These are phyloP conservation scores for Mycena belliarum DNA, from an alignment of 768 basidiomycete species.

Conservation along the genomic window DNA sequence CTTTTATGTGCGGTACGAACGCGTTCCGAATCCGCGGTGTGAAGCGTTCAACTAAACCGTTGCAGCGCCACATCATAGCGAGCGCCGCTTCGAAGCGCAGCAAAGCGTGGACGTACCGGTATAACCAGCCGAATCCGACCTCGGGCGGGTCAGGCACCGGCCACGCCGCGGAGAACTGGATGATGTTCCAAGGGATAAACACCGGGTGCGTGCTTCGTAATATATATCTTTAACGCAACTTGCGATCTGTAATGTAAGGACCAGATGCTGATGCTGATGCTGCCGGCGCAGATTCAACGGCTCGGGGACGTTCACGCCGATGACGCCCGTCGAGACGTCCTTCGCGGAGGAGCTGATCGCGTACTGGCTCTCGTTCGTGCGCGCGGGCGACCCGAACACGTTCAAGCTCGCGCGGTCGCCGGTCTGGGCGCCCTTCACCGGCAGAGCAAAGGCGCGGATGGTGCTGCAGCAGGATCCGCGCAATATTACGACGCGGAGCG, in stretches of 20 bases:
- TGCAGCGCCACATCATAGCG: conserved; percentile 48
- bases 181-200: conserved; percentile 64
- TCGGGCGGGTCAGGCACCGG: conserved; percentile 33
- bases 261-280: background rate
- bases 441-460: conserved; percentile 36
- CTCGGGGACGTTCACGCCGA: conserved; percentile 46
- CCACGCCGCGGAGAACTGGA: conserved; percentile 67
- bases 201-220: conserved; percentile 53
- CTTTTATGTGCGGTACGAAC: conserved; percentile 50
- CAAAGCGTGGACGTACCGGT: conserved; percentile 55
- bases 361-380: conserved; percentile 69
- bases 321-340: conserved; percentile 46
- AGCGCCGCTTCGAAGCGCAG: conserved; percentile 36
- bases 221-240: no score
- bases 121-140: conserved; percentile 57
- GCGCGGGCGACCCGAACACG: conserved; percentile 55
- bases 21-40: background rate
- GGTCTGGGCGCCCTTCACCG: conserved; percentile 44
- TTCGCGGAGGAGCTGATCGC: conserved; percentile 63
- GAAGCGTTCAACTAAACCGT: no score
- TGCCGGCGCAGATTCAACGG: conserved; percentile 51
- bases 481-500: conserved; percentile 33
- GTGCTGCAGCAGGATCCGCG: conserved; percentile 43
- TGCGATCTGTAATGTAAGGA: no score
- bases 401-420: conserved; percentile 55